Evolutionary conservation across 1,284 basidiomycete species (phyloP), one percentile per base, ranked within the genome.

Genomic region (Pseudozyma thailandica): DNA sequence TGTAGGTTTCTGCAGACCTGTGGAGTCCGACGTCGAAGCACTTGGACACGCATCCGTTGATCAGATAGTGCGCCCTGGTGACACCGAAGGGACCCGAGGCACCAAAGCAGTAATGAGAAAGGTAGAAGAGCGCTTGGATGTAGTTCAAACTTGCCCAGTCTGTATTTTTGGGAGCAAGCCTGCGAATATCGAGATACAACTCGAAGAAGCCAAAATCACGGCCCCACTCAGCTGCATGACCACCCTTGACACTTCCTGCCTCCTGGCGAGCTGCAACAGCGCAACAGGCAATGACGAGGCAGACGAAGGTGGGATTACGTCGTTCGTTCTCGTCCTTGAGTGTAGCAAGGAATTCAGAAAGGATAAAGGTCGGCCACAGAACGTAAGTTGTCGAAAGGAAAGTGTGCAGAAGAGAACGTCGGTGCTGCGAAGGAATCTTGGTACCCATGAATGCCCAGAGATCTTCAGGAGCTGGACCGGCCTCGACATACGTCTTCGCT

Each of bases 11-110:
- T 23, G 70, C 70, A 13, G 70, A 72, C 30, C 70, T 37, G 45
- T 72, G 70, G 3, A 72, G 70, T 13, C 70, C 70, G 6, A 68
- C 60, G 35, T 72, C 70, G 44, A 72, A 72, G 64, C 70, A 72
- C 28, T 68, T 72, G 0, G 70, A 72, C 3, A 72, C 70, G 43
- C 63, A 66, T n/a, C 64, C 70, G 30, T 72, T 72, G 44, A 72
- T 72, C 9, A 72, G 53, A n/a, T 72, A 68, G 39, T 72, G 70
- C 1, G 59, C 70, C 13, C 64, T 44, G 1, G 64, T 68, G 1
- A 68, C 64, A n/a, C 70, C 70, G 18, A 63, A 68, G 6, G 70
- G 70, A 3, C 64, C 70, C 0, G 63, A 72, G 9, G 64, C 70
- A 38, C 70, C 70, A 23, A 72, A 72, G 50, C 70, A 72, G 49